Conservation (phyloP, 2,329 filamentous ascomycete species). For the Aspergillus sp. region DNA sequence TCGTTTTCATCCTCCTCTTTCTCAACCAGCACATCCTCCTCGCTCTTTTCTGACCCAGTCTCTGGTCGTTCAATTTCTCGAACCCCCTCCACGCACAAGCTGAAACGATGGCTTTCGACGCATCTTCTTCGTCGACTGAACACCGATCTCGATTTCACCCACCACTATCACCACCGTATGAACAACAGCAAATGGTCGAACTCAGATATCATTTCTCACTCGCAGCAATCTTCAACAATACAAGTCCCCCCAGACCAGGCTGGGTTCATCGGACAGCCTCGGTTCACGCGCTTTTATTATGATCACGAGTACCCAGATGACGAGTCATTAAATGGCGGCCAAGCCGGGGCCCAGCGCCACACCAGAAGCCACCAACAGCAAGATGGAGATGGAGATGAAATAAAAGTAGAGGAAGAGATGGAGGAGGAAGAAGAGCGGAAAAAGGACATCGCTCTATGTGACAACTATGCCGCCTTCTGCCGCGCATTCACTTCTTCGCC, state of each 20-base stretch:
- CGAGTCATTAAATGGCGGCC: not conserved
- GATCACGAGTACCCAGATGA: not conserved
- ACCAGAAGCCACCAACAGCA: not conserved
- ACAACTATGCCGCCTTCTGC: constrained; percentile 16
- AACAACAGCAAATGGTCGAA: not conserved
- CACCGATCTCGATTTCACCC: not conserved
- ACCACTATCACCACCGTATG: not conserved
- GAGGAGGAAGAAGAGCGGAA: not conserved
- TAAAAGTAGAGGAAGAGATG: not conserved
- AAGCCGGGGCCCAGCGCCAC: not conserved
- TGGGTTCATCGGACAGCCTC: not conserved
- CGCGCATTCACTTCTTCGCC: constrained; percentile 14
- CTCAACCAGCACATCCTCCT: not conserved
- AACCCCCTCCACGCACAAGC: not conserved
- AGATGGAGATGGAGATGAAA: not conserved
- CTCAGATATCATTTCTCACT: too few relatives aligned
- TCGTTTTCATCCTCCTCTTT: not conserved
- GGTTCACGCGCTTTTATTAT: not conserved
- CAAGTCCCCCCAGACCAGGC: not conserved
- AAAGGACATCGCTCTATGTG: not conserved
- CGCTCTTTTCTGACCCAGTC: not conserved
- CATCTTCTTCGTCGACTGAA: not conserved
- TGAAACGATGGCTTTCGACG: constrained; percentile 2
- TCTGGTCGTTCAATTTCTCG: not conserved
- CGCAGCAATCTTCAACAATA: not conserved